A percentile compares a stretch with the other conserved stretches of the same genome.
These are phyloP conservation scores for Telopea speciosissima DNA, from an alignment of 177 flowering plant species.

Conservation along the genomic window DNA sequence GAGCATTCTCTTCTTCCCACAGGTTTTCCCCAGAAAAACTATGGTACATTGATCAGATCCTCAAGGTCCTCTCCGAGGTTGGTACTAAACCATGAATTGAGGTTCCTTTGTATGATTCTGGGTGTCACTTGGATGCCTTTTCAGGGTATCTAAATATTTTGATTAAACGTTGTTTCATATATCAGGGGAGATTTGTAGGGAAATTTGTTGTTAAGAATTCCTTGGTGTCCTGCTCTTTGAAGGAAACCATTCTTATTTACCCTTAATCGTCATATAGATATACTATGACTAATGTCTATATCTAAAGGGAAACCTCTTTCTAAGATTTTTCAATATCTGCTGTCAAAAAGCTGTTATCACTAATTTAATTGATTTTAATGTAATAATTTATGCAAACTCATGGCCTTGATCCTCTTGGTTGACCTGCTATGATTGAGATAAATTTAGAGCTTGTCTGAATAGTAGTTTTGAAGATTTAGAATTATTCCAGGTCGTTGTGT, in stretches of 20 bases:
- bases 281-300: neutral
- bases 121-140: neutral
- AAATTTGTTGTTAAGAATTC: neutral
- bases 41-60: slow-evolving; percentile 99
- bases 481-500: too few relatives aligned
- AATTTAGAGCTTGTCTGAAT: neutral
- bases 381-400: neutral
- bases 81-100: slow-evolving; percentile 6
- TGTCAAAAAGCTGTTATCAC: neutral
- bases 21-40: slow-evolving; percentile 92
- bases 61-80: slow-evolving; percentile 98
- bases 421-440: neutral
- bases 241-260: neutral
- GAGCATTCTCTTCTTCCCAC: slow-evolving; percentile 6
- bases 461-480: too few relatives aligned
- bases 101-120: slow-evolving; percentile 6
- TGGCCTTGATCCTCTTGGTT: neutral
- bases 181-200: neutral
- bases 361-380: neutral
- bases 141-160: neutral
- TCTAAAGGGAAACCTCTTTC: neutral
- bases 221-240: neutral
- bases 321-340: neutral
- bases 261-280: neutral
- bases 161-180: neutral